Evolutionary conservation across 2,329 filamentous ascomycete genomes (phyloP), one percentile per base, ranked within the genome.

Genomic region (Hortaea sp.): DNA sequence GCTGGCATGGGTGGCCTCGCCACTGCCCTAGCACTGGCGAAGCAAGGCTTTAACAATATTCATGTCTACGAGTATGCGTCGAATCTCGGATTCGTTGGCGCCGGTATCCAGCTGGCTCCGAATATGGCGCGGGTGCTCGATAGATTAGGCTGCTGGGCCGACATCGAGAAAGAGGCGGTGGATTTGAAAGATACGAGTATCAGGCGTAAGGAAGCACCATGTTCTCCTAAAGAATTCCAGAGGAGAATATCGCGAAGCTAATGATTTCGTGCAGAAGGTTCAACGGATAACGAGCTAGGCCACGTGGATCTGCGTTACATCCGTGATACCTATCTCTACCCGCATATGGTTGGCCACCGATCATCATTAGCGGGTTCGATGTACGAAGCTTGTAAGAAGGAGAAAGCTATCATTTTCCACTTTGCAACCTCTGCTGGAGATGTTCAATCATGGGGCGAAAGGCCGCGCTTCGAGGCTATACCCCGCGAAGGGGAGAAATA

Each of bases 51-150:
- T 66, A 77, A 72, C 53, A 70, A 84, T 47, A 82, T 90, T 57
- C 72, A 82, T 45, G 78, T 90, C 43, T 90, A 81, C 62, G 86
- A 90, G 62, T 77, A 74, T 32, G 85, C 85, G 0, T 77, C 81
- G 4, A 77, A 79, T 53, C 73, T 90, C 4, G 85, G 85, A 5
- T 90, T 90, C 57, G 85, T 90, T 1, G 87, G 87, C 27, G 87
- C 87, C 1, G 87, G 87, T 5, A 90, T 92, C 53, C 87, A 94
- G 62, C 73, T 90, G 48, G 84, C 86, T 0, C 86, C 86, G 0
- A 94, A 92, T 54, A 84, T 90, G 75, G 81, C 82, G 3, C 77
- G 84, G 2, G 84, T 92, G 6, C 73, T 92, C 9, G 81, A 87
- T 59, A 70, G 74, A 10, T 68, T 89, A 35, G 85, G 82, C 7